Percentiles rank a stretch among this genome's conserved stretches.
Conservation (phyloP, 345 rosid species). For the Erysimum cheiranthoides region DNA sequence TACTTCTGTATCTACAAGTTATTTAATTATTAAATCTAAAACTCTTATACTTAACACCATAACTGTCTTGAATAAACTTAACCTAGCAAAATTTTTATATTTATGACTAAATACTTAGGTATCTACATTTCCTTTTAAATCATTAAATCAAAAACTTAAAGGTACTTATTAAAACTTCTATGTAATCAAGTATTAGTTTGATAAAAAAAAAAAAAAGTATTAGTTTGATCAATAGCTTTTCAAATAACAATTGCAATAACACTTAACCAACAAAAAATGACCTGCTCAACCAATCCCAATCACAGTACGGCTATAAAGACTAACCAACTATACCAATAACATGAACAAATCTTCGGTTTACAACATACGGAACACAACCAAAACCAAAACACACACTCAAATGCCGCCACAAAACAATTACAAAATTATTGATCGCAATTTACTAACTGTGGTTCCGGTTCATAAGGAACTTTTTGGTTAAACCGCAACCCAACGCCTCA, state of each 20-base stretch:
- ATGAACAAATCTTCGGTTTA: conserved; percentile 17
- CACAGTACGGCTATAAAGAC: neutral
- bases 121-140: no score
- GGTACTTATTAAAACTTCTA: no score
- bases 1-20: no score
- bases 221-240: neutral
- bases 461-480: conserved; percentile 48
- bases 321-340: conserved; percentile 12
- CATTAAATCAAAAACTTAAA: no score
- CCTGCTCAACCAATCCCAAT: neutral
- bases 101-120: no score
- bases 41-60: no score
- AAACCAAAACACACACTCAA: conserved; percentile 10
- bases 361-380: neutral
- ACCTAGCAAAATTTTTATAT: no score
- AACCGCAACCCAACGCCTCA: conserved; percentile 61
- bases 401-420: neutral
- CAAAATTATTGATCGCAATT: neutral
- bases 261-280: neutral
- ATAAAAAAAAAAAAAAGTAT: no score
- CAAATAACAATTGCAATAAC: neutral
- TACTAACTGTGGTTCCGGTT: conserved; percentile 25
- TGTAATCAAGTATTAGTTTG: neutral
- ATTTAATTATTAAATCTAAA: no score
- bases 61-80: no score